phyloP scores from a whole-genome alignment of 106 monocot species.

The Acorus calamus region DNA sequence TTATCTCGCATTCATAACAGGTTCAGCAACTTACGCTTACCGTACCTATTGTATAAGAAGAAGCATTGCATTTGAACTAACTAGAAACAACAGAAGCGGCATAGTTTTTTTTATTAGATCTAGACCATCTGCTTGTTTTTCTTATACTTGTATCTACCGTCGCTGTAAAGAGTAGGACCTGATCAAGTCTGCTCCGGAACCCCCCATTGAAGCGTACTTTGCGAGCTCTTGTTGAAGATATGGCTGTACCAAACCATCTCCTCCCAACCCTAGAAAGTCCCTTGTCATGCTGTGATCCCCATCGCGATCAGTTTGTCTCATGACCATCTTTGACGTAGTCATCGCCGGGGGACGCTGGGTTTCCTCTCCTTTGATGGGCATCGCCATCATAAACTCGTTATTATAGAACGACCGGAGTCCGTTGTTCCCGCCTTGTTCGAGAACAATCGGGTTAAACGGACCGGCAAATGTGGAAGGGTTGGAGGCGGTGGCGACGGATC shows the following conservation, averaged over 20 bases:
- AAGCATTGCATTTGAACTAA: too few species aligned
- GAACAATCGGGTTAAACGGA: conserved; percentile 4
- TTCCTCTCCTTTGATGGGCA: neutral
- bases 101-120: too few species aligned
- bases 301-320: neutral
- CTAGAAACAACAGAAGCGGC: too few species aligned
- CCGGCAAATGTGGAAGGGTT: neutral
- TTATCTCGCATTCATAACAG: too few species aligned
- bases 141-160: too few species aligned
- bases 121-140: too few species aligned
- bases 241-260: conserved; percentile 10
- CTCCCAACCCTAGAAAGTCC: conserved; percentile 16
- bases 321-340: neutral
- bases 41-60: too few species aligned
- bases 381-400: too few species aligned
- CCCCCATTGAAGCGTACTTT: conserved; percentile 11
- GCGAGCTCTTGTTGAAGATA: conserved; percentile 6
- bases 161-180: neutral
- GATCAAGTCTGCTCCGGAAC: conserved; percentile 7
- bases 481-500: conserved; percentile 3
- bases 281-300: conserved; percentile 8
- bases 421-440: conserved; percentile 5
- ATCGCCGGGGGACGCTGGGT: neutral
- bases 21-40: too few species aligned
- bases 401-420: neutral